These are phyloP conservation scores for Aureobasidium sp. DNA, from an alignment of 2,329 filamentous ascomycete species.

Conservation along the genomic window DNA sequence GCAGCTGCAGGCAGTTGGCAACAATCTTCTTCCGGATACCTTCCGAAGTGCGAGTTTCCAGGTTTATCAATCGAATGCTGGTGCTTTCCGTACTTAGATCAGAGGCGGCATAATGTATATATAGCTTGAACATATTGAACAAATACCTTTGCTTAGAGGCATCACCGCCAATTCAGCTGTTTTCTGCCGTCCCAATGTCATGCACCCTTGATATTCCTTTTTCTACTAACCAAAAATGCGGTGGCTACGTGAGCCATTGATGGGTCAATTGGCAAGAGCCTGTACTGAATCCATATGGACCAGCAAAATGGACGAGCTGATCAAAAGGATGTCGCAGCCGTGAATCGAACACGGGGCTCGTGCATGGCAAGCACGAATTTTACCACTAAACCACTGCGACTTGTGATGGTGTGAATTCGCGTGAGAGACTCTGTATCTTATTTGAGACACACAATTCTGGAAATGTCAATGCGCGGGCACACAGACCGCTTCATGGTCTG, in stretches of 20 bases:
- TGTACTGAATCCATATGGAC: too few relatives aligned
- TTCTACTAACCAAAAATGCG: too few relatives aligned
- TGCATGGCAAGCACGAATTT: constrained; percentile 17
- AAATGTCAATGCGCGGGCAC: neutral
- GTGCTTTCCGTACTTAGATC: neutral
- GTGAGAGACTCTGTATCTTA: too few relatives aligned
- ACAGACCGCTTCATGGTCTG: neutral
- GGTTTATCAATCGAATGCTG: neutral
- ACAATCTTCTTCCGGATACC: constrained; percentile 38
- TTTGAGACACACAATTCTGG: too few relatives aligned
- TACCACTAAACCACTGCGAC: constrained; percentile 17
- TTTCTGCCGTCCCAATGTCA: too few relatives aligned
- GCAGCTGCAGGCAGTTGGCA: constrained; percentile 38
- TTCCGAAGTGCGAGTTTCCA: constrained; percentile 3
- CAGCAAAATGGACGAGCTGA: neutral
- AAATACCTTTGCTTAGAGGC: too few relatives aligned
- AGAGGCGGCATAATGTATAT: neutral
- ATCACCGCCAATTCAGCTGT: too few relatives aligned
- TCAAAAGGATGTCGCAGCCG: constrained; percentile 15
- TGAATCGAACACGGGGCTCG: constrained; percentile 17
- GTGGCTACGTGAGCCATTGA: too few relatives aligned
- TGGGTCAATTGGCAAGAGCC: neutral
- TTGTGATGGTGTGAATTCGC: neutral
- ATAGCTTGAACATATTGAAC: neutral
- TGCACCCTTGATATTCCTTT: too few relatives aligned